Conservation (phyloP, 345 rosid genomes). For the Populus pruinosa region DNA sequence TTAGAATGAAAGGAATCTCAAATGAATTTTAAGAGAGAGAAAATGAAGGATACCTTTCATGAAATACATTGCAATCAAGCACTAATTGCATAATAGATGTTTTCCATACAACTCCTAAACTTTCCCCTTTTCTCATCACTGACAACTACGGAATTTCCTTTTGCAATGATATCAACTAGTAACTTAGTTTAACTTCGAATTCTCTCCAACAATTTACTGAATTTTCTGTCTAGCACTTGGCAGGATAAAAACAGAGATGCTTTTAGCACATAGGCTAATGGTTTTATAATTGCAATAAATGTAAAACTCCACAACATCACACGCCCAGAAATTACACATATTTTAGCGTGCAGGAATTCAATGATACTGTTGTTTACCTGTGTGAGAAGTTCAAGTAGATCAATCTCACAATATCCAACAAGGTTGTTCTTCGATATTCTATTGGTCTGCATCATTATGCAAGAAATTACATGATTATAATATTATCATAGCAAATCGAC, state of each 20-base stretch:
- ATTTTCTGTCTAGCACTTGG: background rate
- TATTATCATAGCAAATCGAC: background rate
- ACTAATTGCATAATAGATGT: no score
- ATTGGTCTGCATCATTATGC: conserved; percentile 63
- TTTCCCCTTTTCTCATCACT: background rate
- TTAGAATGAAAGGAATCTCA: no score
- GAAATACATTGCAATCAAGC: no score
- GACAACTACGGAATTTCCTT: background rate
- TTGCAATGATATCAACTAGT: background rate
- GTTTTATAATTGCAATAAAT: background rate
- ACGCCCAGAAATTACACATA: background rate
- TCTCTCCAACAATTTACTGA: background rate
- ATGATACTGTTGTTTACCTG: conserved; percentile 40
- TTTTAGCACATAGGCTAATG: background rate
- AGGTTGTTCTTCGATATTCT: conserved; percentile 65
- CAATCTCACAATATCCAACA: conserved; percentile 79
- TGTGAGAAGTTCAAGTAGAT: conserved; percentile 62
- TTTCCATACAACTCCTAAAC: no score
- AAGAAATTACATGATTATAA: background rate
- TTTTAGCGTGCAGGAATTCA: background rate
- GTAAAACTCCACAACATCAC: background rate
- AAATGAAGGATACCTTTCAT: no score
- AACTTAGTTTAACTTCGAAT: background rate
- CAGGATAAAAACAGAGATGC: background rate
- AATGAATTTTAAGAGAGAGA: no score